Evolutionary conservation across 1,284 basidiomycete genomes (phyloP).

Genomic region (Ceratobasidium sp.): DNA sequence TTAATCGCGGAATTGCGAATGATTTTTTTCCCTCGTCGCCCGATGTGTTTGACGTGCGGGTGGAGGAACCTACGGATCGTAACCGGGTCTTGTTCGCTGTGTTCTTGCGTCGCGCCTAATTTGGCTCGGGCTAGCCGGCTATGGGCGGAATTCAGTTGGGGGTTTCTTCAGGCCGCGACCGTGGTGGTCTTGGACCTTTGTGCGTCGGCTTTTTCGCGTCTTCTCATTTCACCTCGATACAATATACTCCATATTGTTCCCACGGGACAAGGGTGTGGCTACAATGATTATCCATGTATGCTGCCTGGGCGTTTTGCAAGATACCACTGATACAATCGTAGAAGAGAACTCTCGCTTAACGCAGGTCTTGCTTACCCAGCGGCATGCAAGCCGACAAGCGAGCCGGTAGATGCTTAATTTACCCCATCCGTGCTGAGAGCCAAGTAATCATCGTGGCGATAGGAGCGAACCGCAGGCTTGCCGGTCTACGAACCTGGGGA

Average conservation of each 20-base stretch:
- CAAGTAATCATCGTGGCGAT: neutral
- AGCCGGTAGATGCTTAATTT: conserved; percentile 7
- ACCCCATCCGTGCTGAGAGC: neutral
- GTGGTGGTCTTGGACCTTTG: too few species aligned
- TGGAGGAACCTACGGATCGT: neutral
- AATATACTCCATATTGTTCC: too few species aligned
- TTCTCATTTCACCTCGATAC: too few species aligned
- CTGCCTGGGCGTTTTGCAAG: neutral
- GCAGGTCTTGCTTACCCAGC: neutral
- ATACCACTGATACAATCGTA: neutral
- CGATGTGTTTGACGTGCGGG: too few species aligned
- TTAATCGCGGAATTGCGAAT: too few species aligned
- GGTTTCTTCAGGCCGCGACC: too few species aligned
- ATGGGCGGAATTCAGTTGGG: too few species aligned
- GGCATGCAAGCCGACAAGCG: neutral
- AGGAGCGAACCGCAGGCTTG: neutral
- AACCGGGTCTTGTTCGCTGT: neutral
- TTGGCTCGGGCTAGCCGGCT: too few species aligned
- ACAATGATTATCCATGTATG: neutral
- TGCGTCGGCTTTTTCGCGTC: too few species aligned
- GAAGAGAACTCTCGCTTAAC: neutral
- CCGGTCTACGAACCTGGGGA: neutral
- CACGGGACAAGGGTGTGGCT: too few species aligned
- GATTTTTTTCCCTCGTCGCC: too few species aligned
- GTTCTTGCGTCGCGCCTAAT: too few species aligned